Conservation (phyloP, 192 early-diverging fungal species). For the Spizellomyces punctatus region DNA sequence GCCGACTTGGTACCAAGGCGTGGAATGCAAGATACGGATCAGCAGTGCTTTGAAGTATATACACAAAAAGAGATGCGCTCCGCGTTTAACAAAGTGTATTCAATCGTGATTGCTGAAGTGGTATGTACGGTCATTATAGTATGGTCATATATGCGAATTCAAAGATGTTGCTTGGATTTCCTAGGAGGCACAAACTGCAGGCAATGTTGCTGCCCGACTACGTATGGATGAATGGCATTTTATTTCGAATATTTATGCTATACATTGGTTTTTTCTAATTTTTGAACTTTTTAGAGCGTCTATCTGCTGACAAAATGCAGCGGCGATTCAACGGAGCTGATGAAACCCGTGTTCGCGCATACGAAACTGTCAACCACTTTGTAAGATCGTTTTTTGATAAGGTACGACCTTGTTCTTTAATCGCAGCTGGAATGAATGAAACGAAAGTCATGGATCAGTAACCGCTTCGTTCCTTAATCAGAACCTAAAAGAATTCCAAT, state of each 20-base stretch:
- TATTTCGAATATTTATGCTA: not conserved
- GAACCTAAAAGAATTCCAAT: conserved; percentile 58
- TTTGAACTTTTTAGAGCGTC: conserved; percentile 4
- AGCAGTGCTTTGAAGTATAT: conserved; percentile 56
- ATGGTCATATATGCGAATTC: too few species aligned
- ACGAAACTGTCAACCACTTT: conserved; percentile 54
- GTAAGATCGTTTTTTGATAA: conserved; percentile 53
- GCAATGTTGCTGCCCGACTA: conserved; percentile 13
- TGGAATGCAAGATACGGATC: conserved; percentile 51
- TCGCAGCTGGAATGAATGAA: not conserved
- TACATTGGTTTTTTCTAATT: too few species aligned
- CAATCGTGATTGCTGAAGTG: conserved; percentile 29
- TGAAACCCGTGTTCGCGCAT: conserved; percentile 35
- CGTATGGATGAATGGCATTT: not conserved
- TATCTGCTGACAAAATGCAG: conserved; percentile 1
- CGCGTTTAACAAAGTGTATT: conserved; percentile 52
- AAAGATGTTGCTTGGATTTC: too few species aligned
- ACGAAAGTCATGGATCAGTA: not conserved
- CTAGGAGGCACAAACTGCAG: conserved; percentile 3
- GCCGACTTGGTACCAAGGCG: conserved; percentile 54
- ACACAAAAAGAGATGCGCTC: conserved; percentile 39
- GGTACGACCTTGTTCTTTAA: conserved; percentile 26
- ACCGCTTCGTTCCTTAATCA: conserved; percentile 16
- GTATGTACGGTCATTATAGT: not conserved
- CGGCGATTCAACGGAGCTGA: conserved; percentile 23